phyloP scores from a whole-genome alignment of 768 basidiomycete species.

The Termitomyces sp. region DNA sequence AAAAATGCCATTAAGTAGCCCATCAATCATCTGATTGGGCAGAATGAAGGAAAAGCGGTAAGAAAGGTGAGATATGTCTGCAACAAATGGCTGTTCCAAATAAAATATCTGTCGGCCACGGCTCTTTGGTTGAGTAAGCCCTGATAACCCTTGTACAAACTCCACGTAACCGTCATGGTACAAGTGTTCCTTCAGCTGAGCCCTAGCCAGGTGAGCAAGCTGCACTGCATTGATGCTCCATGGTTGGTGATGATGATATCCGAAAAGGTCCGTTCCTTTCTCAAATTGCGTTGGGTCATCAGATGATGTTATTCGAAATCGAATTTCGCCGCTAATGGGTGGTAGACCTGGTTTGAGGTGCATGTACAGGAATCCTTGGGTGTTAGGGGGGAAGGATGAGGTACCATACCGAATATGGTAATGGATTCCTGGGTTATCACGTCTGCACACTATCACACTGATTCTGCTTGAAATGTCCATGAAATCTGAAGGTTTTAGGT shows the following conservation, averaged over 20 bases:
- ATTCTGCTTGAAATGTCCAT: background rate
- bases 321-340: background rate
- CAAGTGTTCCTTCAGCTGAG: background rate
- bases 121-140: no score
- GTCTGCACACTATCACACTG: accelerated
- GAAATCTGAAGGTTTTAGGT: background rate
- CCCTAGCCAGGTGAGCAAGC: background rate
- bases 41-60: no score
- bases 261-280: background rate
- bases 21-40: no score
- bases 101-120: background rate
- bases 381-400: background rate
- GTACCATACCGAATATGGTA: background rate
- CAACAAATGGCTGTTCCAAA: slow-evolving; percentile 7
- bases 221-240: background rate
- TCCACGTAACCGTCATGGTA: background rate
- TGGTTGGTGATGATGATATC: background rate
- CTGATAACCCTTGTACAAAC: background rate
- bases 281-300: background rate
- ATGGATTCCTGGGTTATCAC: no score
- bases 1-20: no score
- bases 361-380: background rate
- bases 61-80: background rate
- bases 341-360: background rate
- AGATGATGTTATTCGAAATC: background rate